Conservation (phyloP, 1,284 basidiomycete genomes). For the Rhodotorula sp. region DNA sequence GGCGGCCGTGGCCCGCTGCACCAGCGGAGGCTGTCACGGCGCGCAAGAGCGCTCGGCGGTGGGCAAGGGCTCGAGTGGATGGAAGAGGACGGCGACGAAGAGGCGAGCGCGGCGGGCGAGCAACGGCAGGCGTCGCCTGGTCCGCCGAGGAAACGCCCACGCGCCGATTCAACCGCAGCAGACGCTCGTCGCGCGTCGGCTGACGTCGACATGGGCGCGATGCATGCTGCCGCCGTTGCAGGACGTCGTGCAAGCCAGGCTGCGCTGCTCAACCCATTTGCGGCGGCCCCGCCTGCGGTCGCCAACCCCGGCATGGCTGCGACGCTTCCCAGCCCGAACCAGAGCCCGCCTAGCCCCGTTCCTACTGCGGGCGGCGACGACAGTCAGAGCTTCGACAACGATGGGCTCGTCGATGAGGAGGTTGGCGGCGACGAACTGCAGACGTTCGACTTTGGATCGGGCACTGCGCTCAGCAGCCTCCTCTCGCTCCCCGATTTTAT, state of each 20-base stretch:
- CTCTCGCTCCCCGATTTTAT: slow-evolving; percentile 75
- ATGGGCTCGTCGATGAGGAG: background rate
- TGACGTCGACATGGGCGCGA: background rate
- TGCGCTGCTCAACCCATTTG: background rate
- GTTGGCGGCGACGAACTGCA: slow-evolving; percentile 1
- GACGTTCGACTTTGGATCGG: slow-evolving; percentile 31
- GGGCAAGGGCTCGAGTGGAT: background rate
- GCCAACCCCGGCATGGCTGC: background rate
- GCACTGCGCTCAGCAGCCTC: slow-evolving; percentile 63
- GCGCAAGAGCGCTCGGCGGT: background rate
- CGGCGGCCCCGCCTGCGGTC: background rate
- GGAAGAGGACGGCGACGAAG: slow-evolving; percentile 3
- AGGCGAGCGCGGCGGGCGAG: background rate
- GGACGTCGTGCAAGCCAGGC: background rate
- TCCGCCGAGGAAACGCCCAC: slow-evolving; percentile 38
- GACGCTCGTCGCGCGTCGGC: background rate
- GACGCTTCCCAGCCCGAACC: slow-evolving; percentile 35
- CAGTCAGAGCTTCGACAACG: slow-evolving; percentile 19
- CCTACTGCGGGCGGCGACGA: slow-evolving; percentile 33
- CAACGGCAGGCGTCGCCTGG: slow-evolving; percentile 14
- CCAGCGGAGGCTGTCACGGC: slow-evolving; percentile 4
- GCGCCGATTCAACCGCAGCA: slow-evolving; percentile 15
- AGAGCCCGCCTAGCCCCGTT: slow-evolving; percentile 39
- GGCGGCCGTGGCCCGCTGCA: slow-evolving; percentile 16
- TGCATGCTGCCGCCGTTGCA: background rate